Evolutionary conservation across 805 yeast species (phyloP).

Genomic region (Barnettozyma populi): DNA sequence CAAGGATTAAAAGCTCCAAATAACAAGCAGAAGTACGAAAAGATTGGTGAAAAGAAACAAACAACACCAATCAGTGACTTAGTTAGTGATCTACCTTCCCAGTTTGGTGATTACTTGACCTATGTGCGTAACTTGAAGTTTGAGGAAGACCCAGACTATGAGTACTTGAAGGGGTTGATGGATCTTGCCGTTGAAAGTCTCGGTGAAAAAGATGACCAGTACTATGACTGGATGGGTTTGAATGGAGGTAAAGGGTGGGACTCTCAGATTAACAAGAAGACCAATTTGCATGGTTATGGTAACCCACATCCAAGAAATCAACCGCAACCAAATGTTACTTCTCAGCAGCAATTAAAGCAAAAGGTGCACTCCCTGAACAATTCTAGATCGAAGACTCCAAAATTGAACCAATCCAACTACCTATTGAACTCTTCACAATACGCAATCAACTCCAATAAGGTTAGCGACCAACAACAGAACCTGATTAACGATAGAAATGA

Average conservation of each 20-base stretch:
- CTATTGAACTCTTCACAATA: conserved; percentile 24
- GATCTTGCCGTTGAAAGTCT: conserved; percentile 70
- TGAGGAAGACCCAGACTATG: conserved; percentile 94
- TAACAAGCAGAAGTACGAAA: conserved; percentile 95
- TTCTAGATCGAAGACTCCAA: conserved; percentile 25
- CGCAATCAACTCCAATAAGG: conserved; percentile 21
- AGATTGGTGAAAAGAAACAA: conserved; percentile 94
- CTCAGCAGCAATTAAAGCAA: conserved; percentile 21
- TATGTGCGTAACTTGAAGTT: conserved; percentile 84
- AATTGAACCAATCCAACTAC: conserved; percentile 20
- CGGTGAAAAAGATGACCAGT: conserved; percentile 73
- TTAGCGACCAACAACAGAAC: conserved; percentile 22
- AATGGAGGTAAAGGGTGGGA: conserved; percentile 98
- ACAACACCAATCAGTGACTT: conserved; percentile 81
- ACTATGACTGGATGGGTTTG: conserved; percentile 96
- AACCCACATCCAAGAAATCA: conserved; percentile 69
- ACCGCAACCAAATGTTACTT: conserved; percentile 24
- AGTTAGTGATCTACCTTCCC: conserved; percentile 69
- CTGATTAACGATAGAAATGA: conserved; percentile 22
- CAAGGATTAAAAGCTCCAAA: conserved; percentile 98
- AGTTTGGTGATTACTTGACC: conserved; percentile 86
- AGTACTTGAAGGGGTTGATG: conserved; percentile 72
- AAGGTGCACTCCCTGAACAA: conserved; percentile 25
- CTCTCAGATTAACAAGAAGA: conserved; percentile 79
- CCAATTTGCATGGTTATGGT: conserved; percentile 93